Base-by-base conservation (phyloP, 352 stramenopile species). In the Phytophthora ohioensis region DNA sequence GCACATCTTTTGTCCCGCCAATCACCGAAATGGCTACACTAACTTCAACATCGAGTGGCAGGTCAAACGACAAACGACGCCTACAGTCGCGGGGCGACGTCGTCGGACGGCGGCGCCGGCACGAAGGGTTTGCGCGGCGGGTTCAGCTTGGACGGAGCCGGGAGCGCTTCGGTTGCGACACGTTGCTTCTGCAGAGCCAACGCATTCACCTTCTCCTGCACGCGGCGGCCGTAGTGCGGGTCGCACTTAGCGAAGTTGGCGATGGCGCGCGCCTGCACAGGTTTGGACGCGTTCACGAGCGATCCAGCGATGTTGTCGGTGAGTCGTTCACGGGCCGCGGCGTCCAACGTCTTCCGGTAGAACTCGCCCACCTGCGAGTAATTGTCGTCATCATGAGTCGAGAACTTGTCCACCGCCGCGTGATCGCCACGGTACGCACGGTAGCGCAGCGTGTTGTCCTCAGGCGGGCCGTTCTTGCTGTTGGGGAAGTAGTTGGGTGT, bases 401-500 rank as follows among this genome's bases (percentile, higher is more conserved):
- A 91, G 74, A 82, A 92, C 61, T 91, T 88, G 63, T 84, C 41
- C 36, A 89, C 77, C 5, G 67, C 36, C 3, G 70, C 51, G 64
- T 84, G 72, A 13, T 82, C 71, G 46, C 73, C 81, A 6, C 51
- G n/a, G 67, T 76, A 89, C 42, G 79, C 46, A 43, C 71, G 67
- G 68, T 82, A 79, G 11, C 39, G 54, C 5, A 75, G 55, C 21
- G 70, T 58, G 35, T 52, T 60, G 17, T 81, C 70, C 55, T 89
- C 72, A 27, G 66, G 47, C 9, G 85, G 80, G 6, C 84, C 82
- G 27, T 80, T 84, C 63, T 88, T 88, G 65, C 81, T 95, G 76
- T 97, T 97, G 1, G 91, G 91, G 76, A 97, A 97, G 74, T 97
- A 97, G 65, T 95, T 96, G 2, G 91, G 91, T n/a, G 74, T 52